A percentile compares a stretch with the other conserved stretches of the same genome.
These are phyloP conservation scores for Patellifolia procumbens DNA, from an alignment of 179 eudicot species.

Conservation along the genomic window DNA sequence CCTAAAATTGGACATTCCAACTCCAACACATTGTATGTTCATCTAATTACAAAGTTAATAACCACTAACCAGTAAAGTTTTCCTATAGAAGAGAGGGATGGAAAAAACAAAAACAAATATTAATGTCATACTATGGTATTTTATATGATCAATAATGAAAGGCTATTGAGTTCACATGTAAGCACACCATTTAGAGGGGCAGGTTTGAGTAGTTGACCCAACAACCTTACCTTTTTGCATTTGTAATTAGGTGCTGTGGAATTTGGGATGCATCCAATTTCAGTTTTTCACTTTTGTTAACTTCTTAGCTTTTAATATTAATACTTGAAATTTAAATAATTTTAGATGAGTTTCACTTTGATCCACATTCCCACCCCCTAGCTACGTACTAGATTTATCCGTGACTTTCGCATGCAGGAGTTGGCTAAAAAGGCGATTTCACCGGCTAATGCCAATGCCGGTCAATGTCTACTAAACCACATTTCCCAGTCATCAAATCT, in stretches of 20 bases:
- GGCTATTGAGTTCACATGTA: conserved; percentile 19
- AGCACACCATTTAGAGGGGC: conserved; percentile 3
- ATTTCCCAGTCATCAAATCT: conserved; percentile 10
- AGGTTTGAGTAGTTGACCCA: conserved; percentile 39
- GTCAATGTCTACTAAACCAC: conserved; percentile 16
- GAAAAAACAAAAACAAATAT: neutral
- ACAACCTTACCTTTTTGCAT: conserved; percentile 5
- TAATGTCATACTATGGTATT: no score
- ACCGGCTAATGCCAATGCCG: conserved; percentile 42
- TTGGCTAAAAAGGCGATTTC: conserved; percentile 2
- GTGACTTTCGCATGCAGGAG: conserved; percentile 38
- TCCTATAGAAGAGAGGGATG: neutral
- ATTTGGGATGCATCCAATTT: conserved; percentile 9
- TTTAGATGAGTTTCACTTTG: neutral
- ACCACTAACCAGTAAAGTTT: neutral
- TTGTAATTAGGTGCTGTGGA: neutral
- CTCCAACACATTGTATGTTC: neutral
- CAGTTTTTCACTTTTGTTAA: neutral
- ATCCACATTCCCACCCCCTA: neutral
- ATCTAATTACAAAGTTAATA: neutral
- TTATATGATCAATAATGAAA: neutral
- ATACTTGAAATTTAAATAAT: neutral
- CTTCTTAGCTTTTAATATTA: neutral
- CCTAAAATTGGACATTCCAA: neutral
- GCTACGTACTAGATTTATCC: conserved; percentile 13